phyloP scores from a whole-genome alignment of 202 grass and related monocot genomes.

The Panicum virgatum region DNA sequence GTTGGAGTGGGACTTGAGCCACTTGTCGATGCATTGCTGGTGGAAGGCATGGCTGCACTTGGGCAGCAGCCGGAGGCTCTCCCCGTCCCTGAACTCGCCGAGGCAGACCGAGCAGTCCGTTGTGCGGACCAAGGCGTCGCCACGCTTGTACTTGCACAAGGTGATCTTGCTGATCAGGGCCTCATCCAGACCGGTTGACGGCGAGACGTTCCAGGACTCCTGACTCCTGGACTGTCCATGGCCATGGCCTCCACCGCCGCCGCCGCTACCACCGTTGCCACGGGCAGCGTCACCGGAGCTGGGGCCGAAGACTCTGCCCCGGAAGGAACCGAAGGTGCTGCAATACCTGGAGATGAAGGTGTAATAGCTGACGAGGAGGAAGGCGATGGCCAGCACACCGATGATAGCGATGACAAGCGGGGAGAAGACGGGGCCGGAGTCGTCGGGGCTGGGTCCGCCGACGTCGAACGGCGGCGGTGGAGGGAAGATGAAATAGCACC shows the following conservation, averaged over 20 bases:
- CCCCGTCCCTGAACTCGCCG: constrained; percentile 82
- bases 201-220: constrained; percentile 55
- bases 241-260: neutral
- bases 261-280: neutral
- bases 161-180: constrained; percentile 74
- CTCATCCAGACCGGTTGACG: constrained; percentile 65
- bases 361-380: constrained; percentile 80
- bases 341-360: constrained; percentile 71
- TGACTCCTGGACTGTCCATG: constrained; percentile 44
- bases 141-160: constrained; percentile 61
- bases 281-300: neutral
- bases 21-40: constrained; percentile 84
- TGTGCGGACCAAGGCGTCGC: constrained; percentile 53
- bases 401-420: constrained; percentile 79
- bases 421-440: constrained; percentile 59
- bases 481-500: constrained; percentile 74
- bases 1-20: constrained; percentile 86
- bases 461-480: constrained; percentile 52
- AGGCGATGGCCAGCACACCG: constrained; percentile 67
- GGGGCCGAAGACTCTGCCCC: constrained; percentile 33
- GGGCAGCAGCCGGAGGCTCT: constrained; percentile 78
- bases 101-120: constrained; percentile 93
- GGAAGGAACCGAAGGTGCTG: constrained; percentile 36
- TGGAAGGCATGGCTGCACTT: constrained; percentile 93
- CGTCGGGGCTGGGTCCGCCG: constrained; percentile 30